phyloP scores from a whole-genome alignment of 1,284 basidiomycete species.

The Earliella scabrosa region DNA sequence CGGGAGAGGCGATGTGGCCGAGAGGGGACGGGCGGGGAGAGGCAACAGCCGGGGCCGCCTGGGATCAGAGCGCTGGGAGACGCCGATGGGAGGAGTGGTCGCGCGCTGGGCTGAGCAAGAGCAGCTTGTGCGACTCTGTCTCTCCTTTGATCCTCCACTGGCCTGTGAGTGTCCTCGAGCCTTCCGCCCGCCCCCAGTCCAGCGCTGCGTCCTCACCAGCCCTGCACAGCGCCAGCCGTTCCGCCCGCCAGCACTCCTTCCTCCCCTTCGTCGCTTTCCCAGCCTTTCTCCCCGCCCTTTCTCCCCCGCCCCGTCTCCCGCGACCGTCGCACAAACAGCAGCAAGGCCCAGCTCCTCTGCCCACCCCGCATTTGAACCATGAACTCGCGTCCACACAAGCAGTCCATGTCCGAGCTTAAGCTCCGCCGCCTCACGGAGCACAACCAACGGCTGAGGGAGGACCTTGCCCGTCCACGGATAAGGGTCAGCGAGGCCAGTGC shows the following conservation, averaged over 20 bases:
- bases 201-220: neutral
- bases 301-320: slow-evolving; percentile 3
- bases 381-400: slow-evolving; percentile 67
- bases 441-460: slow-evolving; percentile 90
- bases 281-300: slow-evolving; percentile 3
- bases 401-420: slow-evolving; percentile 97
- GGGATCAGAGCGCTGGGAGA: slow-evolving; percentile 2
- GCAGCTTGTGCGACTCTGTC: neutral
- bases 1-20: neutral
- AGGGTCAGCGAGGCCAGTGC: slow-evolving; percentile 91
- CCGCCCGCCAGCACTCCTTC: slow-evolving; percentile 14
- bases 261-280: slow-evolving; percentile 13
- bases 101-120: neutral
- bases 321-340: slow-evolving; percentile 5
- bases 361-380: slow-evolving; percentile 41
- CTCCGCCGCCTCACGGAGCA: slow-evolving; percentile 92
- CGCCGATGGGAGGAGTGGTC: neutral
- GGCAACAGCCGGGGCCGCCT: slow-evolving; percentile 14
- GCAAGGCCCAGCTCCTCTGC: slow-evolving; percentile 3
- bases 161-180: slow-evolving; percentile 15
- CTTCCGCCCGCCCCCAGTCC: neutral
- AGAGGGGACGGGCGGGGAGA: neutral
- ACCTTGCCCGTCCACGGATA: slow-evolving; percentile 85
- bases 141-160: slow-evolving; percentile 25
- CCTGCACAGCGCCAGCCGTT: slow-evolving; percentile 16